phyloP scores from a whole-genome alignment of 352 stramenopile species.

The Globisporangium okanoganense region DNA sequence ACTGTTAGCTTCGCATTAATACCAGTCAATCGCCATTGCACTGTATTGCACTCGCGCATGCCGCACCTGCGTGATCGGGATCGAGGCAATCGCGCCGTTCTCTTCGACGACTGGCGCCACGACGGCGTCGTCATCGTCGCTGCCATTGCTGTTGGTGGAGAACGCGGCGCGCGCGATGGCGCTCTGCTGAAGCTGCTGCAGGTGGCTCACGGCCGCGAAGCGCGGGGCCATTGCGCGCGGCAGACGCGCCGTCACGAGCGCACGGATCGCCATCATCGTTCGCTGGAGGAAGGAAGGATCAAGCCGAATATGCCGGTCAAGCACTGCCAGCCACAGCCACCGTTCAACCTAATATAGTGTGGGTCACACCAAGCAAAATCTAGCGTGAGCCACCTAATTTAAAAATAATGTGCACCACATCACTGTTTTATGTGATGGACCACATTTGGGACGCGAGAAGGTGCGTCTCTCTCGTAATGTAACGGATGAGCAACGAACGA shows the following conservation, averaged over 20 bases:
- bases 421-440: not conserved
- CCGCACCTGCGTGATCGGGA: conserved; percentile 55
- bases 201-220: conserved; percentile 17
- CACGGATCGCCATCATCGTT: conserved; percentile 56
- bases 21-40: not conserved
- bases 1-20: conserved; percentile 1
- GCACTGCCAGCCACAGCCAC: conserved; percentile 20
- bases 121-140: conserved; percentile 18
- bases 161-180: conserved; percentile 19
- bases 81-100: conserved; percentile 46
- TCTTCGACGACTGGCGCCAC: conserved; percentile 23
- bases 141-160: conserved; percentile 24
- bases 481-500: conserved; percentile 5
- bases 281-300: not conserved
- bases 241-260: conserved; percentile 34
- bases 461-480: not conserved
- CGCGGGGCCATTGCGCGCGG: conserved; percentile 20
- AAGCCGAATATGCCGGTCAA: conserved; percentile 17
- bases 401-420: conserved; percentile 17
- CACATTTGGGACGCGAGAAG: conserved; percentile 1
- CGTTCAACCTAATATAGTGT: conserved; percentile 9
- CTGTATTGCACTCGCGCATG: not conserved
- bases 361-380: conserved; percentile 10
- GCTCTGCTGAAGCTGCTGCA: conserved; percentile 10
- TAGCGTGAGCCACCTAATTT: conserved; percentile 10